Evolutionary conservation across 495 filamentous ascomycete species (phyloP).

Genomic region (Penicillium crystallinum): DNA sequence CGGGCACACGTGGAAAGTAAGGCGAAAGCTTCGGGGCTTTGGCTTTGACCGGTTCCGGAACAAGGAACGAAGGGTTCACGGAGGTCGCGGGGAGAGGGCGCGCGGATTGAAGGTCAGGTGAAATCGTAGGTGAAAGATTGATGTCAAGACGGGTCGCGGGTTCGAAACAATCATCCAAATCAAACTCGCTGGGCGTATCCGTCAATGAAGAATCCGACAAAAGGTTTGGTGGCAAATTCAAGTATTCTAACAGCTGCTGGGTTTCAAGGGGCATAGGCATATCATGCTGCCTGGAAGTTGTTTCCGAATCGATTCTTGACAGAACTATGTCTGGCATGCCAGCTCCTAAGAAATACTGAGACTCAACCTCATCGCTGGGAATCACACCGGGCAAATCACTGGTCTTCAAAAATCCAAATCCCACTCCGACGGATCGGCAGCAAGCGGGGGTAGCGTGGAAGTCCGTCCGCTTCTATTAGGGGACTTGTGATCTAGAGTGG

Average conservation of each 20-base stretch:
- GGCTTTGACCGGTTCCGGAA: conserved; percentile 7
- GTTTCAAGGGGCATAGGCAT: conserved; percentile 13
- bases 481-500: too few relatives aligned
- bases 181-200: conserved; percentile 23
- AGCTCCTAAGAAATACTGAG: conserved; percentile 31
- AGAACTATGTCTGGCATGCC: background rate
- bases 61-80: background rate
- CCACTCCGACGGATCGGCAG: conserved; percentile 17
- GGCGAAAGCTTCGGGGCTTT: conserved; percentile 39
- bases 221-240: conserved; percentile 16
- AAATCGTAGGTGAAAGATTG: background rate
- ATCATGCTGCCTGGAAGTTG: background rate
- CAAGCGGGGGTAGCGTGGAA: background rate
- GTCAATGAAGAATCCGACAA: conserved; percentile 32
- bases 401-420: conserved; percentile 39
- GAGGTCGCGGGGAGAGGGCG: conserved; percentile 2
- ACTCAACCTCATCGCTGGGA: conserved; percentile 40
- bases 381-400: conserved; percentile 35
- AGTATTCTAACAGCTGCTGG: conserved; percentile 8
- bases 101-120: background rate
- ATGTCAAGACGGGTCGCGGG: background rate
- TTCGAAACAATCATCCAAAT: conserved; percentile 5
- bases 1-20: conserved; percentile 40
- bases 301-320: background rate
- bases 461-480: background rate